A percentile compares a stretch with the other conserved stretches of the same genome.
These are phyloP conservation scores for Panicum hallii DNA, from an alignment of 202 grass and related monocot species.

Conservation along the genomic window DNA sequence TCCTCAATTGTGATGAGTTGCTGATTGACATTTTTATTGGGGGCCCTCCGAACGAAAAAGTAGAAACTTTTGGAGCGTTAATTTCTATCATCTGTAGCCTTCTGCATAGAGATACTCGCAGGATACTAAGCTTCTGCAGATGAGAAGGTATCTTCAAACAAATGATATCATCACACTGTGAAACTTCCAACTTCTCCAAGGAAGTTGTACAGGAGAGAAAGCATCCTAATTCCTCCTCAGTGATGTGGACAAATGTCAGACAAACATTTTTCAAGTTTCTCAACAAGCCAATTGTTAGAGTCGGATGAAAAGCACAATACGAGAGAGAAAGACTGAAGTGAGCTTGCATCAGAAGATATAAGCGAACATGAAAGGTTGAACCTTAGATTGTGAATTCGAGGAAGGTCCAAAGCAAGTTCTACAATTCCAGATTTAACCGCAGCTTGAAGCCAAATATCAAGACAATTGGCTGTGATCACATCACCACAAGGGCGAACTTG, in stretches of 20 bases:
- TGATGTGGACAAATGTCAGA: slow-evolving; percentile 8
- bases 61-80: background rate
- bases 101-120: background rate
- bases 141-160: slow-evolving; percentile 18
- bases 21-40: background rate
- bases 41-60: too few relatives aligned
- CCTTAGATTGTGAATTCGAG: background rate
- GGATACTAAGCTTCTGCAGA: background rate
- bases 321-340: slow-evolving; percentile 10
- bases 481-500: background rate
- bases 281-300: background rate
- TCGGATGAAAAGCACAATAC: background rate
- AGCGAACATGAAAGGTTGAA: background rate
- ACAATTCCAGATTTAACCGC: slow-evolving; percentile 2
- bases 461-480: background rate
- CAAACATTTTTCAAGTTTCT: slow-evolving; percentile 9
- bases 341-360: slow-evolving; percentile 15
- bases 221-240: background rate
- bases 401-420: background rate
- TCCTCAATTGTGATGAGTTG: background rate
- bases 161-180: background rate
- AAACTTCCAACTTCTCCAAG: background rate
- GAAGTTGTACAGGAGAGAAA: slow-evolving; percentile 1
- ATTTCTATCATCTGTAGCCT: background rate
- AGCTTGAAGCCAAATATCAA: slow-evolving; percentile 15